A percentile compares a stretch with the other conserved stretches of the same genome.
These are phyloP conservation scores for Coemansia sp. DNA, from an alignment of 192 early-diverging fungal species.

Conservation along the genomic window DNA sequence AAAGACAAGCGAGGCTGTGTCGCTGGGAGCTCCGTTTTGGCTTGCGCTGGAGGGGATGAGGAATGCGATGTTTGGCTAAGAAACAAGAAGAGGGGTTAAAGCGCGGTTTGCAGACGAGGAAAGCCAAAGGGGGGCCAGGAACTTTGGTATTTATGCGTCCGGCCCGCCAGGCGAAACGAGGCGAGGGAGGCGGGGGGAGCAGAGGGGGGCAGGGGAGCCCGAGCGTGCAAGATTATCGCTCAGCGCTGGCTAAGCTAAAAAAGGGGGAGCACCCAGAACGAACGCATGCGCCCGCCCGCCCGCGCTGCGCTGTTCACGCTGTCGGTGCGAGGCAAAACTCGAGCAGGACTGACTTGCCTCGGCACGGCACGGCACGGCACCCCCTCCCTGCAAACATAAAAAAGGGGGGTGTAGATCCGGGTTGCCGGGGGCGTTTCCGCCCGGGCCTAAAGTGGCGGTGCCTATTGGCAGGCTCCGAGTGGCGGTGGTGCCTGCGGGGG, in stretches of 20 bases:
- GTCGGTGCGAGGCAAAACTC: slow-evolving; percentile 23
- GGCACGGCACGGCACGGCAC: no score
- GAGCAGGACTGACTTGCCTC: slow-evolving; percentile 17
- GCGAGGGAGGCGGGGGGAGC: slow-evolving; percentile 24
- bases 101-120: slow-evolving; percentile 7
- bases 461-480: slow-evolving; percentile 49
- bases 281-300: slow-evolving; percentile 12
- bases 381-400: slow-evolving; percentile 7
- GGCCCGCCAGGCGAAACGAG: slow-evolving; percentile 21
- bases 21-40: neutral
- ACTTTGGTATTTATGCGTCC: slow-evolving; percentile 45
- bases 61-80: slow-evolving; percentile 2
- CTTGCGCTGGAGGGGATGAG: slow-evolving; percentile 2
- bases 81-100: slow-evolving; percentile 1
- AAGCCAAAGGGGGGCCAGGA: slow-evolving; percentile 22
- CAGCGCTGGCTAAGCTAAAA: slow-evolving; percentile 19
- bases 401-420: slow-evolving; percentile 16
- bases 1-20: neutral
- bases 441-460: slow-evolving; percentile 36
- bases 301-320: slow-evolving; percentile 15
- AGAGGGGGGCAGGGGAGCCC: slow-evolving; percentile 30
- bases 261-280: slow-evolving; percentile 5
- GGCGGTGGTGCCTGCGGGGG: slow-evolving; percentile 27
- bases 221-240: slow-evolving; percentile 52
- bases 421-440: slow-evolving; percentile 14